Base-by-base conservation (phyloP, 192 early-diverging fungal genomes). In the Gryganskiella cystojenkinii region DNA sequence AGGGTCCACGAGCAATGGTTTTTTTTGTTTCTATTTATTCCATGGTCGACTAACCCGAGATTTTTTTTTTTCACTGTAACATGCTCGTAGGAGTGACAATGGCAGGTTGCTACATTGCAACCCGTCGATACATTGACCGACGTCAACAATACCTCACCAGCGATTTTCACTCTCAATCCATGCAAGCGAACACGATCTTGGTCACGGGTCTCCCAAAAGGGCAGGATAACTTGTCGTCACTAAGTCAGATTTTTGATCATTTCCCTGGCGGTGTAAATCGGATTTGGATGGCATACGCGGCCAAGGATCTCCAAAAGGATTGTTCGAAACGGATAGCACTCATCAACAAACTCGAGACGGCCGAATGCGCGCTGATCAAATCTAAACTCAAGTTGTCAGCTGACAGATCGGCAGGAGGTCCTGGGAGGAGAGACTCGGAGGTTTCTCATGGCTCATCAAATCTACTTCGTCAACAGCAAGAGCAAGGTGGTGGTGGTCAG, bases 201-300 rank as follows among this genome's bases (percentile, higher is more conserved):
- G 83, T 93, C 11, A 81, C 87, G 7, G 82, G 90, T 25, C 78
- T 96, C 37, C 92, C 92, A 8, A 42, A 62, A n/a, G 70, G 82
- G 22, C 81, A 90, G 30, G 71, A 83, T 40, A 84, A 57, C 27
- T 53, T 83, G 9, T 44, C 78, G 25, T 45, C 67, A 8, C 79
- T 93, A 13, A 28, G 54, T 19, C 30, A 74, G 20, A 59, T 88
- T 35, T 90, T 92, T 61, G 67, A 73, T 55, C 67, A 62, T 61
- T 88, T 90, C 43, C 89, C 91, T 40, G 91, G 90, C 9, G 91
- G 91, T 15, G 84, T 91, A 4, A 79, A 78, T n/a, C 81, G 83
- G 7, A 63, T 91, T 34, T 88, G 87, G 83, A 69, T 89, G 31
- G 89, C 63, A 20, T 84, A 90, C 42, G 61, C 82, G 0, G 70